Evolutionary conservation across 1,284 basidiomycete genomes (phyloP).

Genomic region (Xanthoconium separans): DNA sequence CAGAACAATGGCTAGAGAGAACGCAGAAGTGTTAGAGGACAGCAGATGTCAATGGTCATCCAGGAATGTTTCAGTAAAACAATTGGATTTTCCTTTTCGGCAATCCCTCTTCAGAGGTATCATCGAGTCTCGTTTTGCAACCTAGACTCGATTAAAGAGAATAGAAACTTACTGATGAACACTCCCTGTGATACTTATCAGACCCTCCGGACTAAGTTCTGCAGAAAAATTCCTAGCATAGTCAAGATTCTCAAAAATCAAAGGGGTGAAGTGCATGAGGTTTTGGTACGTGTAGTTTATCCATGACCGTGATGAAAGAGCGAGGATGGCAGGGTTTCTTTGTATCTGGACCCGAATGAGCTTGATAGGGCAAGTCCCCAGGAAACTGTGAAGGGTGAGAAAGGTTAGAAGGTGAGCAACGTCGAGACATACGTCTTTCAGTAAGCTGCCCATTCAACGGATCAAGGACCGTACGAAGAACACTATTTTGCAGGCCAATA

Average conservation of each 20-base stretch:
- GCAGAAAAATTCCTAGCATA: slow-evolving; percentile 97
- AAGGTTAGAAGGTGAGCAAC: not conserved
- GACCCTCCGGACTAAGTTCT: slow-evolving; percentile 92
- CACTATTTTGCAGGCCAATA: slow-evolving; percentile 95
- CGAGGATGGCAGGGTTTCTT: slow-evolving; percentile 86
- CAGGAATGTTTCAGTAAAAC: slow-evolving; percentile 48
- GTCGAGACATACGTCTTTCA: slow-evolving; percentile 78
- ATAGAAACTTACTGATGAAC: slow-evolving; percentile 69
- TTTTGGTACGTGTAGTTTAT: slow-evolving; percentile 96
- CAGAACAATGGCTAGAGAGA: slow-evolving; percentile 86
- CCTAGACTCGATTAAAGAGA: slow-evolving; percentile 13
- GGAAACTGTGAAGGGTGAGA: slow-evolving; percentile 57
- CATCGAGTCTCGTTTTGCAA: slow-evolving; percentile 37
- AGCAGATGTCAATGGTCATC: slow-evolving; percentile 2
- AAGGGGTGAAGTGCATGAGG: slow-evolving; percentile 93
- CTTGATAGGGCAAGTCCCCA: slow-evolving; percentile 91
- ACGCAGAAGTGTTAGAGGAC: slow-evolving; percentile 82
- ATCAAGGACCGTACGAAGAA: slow-evolving; percentile 94
- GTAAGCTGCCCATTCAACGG: slow-evolving; percentile 93
- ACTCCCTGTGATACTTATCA: slow-evolving; percentile 95
- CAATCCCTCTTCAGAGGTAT: slow-evolving; percentile 34
- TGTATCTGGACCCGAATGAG: slow-evolving; percentile 89
- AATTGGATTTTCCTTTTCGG: slow-evolving; percentile 41
- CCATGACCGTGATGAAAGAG: slow-evolving; percentile 94
- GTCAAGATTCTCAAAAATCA: slow-evolving; percentile 95